These are phyloP conservation scores for Colletotrichum noveboracense DNA, from an alignment of 2,329 filamentous ascomycete genomes.

Conservation along the genomic window DNA sequence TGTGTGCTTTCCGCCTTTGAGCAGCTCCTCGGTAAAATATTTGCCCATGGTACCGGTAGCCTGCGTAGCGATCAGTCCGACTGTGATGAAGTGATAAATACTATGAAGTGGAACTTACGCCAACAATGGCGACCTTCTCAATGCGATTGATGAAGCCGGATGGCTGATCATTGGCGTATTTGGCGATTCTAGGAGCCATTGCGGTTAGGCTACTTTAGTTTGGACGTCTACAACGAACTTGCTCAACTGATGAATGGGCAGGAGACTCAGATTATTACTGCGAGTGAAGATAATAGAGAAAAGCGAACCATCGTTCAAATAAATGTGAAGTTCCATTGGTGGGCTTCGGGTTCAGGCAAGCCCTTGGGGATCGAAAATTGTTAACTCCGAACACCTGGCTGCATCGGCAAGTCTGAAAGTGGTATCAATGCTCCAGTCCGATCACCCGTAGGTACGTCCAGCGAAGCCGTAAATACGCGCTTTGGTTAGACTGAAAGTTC, in stretches of 20 bases:
- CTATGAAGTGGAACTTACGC: conserved; percentile 37
- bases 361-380: background rate
- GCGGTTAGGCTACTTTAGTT: background rate
- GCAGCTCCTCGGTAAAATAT: conserved; percentile 44
- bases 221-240: background rate
- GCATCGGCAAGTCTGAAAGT: background rate
- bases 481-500: background rate
- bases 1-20: conserved; percentile 54
- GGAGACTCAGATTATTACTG: background rate
- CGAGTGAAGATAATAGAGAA: background rate
- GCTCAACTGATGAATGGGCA: background rate
- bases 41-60: conserved; percentile 47
- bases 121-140: conserved; percentile 50
- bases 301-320: background rate
- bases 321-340: background rate
- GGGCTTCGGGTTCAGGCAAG: background rate
- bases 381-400: background rate
- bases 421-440: background rate
- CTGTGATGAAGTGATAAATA: background rate
- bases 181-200: background rate
- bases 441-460: background rate
- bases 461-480: background rate
- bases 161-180: conserved; percentile 40
- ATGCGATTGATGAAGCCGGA: conserved; percentile 44
- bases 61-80: conserved; percentile 26